Percentiles rank a stretch among this genome's conserved stretches.
Conservation (phyloP, 495 filamentous ascomycete genomes). For the Penicillium bovifimosum region DNA sequence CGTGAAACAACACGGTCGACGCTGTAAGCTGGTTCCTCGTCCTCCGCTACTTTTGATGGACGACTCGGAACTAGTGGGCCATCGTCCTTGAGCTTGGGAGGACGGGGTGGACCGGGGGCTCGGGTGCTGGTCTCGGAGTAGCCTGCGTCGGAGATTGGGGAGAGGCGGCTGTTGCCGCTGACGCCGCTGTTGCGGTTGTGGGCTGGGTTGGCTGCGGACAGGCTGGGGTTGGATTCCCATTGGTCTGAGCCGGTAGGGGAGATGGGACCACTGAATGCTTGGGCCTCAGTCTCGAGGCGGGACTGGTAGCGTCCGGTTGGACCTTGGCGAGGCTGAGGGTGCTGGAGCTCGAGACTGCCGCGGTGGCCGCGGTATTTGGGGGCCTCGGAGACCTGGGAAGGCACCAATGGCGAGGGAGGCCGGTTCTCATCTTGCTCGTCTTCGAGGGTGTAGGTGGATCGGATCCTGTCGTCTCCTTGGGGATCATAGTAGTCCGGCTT, state of each 20-base stretch:
- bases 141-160: constrained; percentile 49
- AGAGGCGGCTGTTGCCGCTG: constrained; percentile 33
- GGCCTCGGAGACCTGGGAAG: constrained; percentile 64
- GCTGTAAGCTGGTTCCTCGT: constrained; percentile 32
- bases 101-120: constrained; percentile 41
- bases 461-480: constrained; percentile 66
- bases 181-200: constrained; percentile 40
- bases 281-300: constrained; percentile 73
- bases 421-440: constrained; percentile 47
- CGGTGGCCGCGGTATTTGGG: constrained; percentile 90
- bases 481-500: constrained; percentile 60
- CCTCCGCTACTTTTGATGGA: constrained; percentile 38
- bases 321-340: constrained; percentile 83
- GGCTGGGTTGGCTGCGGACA: constrained; percentile 36
- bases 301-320: constrained; percentile 77
- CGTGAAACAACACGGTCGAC: constrained; percentile 40
- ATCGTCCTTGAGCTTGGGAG: constrained; percentile 49
- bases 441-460: constrained; percentile 56
- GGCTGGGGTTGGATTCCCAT: constrained; percentile 60
- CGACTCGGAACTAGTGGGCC: constrained; percentile 48
- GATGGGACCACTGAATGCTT: constrained; percentile 58
- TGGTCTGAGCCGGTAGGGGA: constrained; percentile 63
- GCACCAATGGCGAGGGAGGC: constrained; percentile 57
- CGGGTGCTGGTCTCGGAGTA: constrained; percentile 40
- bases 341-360: constrained; percentile 80